Conservation (phyloP, 768 basidiomycete species). For the Royoungia palumana region DNA sequence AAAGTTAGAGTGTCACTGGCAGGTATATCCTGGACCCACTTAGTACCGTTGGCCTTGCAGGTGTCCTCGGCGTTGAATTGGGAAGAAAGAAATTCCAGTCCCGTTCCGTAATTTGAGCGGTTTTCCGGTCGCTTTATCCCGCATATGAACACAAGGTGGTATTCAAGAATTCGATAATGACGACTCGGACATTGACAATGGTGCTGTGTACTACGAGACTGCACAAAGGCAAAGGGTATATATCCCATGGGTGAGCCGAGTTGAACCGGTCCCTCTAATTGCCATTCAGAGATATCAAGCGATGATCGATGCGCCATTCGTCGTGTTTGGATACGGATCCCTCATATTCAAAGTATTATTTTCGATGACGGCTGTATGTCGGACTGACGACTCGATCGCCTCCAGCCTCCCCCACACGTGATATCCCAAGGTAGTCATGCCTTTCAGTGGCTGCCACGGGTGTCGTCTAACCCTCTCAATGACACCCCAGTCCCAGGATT, state of each 20-base stretch:
- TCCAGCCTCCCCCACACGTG: slow-evolving; percentile 77
- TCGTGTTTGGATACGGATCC: slow-evolving; percentile 88
- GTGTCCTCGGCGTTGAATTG: neutral
- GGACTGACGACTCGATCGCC: neutral
- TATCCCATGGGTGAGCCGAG: neutral
- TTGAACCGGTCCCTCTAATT: neutral
- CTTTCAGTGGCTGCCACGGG: neutral
- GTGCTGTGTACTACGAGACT: neutral
- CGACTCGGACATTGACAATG: neutral
- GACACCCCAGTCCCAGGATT: slow-evolving; percentile 60
- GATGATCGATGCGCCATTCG: slow-evolving; percentile 37
- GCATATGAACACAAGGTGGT: neutral
- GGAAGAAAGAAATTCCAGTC: neutral
- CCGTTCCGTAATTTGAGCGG: neutral
- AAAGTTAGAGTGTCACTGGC: too few relatives aligned
- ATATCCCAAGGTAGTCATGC: slow-evolving; percentile 55
- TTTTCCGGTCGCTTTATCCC: neutral
- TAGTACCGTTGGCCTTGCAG: too few relatives aligned
- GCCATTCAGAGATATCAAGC: neutral
- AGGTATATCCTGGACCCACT: too few relatives aligned
- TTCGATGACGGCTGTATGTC: neutral
- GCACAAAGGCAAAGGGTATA: slow-evolving; percentile 2
- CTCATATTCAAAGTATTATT: slow-evolving; percentile 72
- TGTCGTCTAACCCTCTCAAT: neutral
- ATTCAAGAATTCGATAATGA: neutral